These are phyloP conservation scores for Trichothecium sympodiale DNA, from an alignment of 2,329 filamentous ascomycete species.

Conservation along the genomic window DNA sequence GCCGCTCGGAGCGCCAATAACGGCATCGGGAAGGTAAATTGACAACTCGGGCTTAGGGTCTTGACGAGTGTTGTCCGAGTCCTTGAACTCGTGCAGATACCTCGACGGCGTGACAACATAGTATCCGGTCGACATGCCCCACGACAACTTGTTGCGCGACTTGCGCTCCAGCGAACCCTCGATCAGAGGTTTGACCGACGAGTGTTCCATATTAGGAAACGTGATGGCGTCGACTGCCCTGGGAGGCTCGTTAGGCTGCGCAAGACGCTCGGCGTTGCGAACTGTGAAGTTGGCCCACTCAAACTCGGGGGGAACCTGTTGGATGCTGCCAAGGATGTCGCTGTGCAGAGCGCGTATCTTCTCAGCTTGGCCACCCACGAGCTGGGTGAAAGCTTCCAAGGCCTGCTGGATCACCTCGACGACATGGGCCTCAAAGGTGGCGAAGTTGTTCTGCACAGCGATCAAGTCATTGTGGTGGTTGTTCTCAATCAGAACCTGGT, in stretches of 20 bases:
- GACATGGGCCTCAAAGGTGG: conserved; percentile 77
- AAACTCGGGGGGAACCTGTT: conserved; percentile 71
- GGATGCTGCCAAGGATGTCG: conserved; percentile 68
- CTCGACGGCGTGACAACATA: conserved; percentile 84
- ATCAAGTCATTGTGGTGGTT: conserved; percentile 88
- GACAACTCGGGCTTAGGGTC: conserved; percentile 79
- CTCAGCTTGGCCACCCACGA: conserved; percentile 70
- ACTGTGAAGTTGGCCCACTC: conserved; percentile 82
- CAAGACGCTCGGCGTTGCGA: conserved; percentile 60
- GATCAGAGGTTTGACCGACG: conserved; percentile 68
- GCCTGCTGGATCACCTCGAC: conserved; percentile 73
- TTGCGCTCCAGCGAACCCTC: conserved; percentile 87
- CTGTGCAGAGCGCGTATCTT: conserved; percentile 70
- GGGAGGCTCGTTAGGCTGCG: conserved; percentile 65
- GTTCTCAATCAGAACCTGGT: conserved; percentile 91
- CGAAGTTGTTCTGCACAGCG: conserved; percentile 82
- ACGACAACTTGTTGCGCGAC: conserved; percentile 69
- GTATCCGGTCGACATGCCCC: conserved; percentile 70
- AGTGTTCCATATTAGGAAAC: conserved; percentile 86
- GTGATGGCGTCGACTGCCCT: conserved; percentile 62
- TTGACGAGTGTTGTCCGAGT: conserved; percentile 60
- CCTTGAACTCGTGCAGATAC: conserved; percentile 94
- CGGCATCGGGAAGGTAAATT: conserved; percentile 84
- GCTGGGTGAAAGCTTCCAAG: conserved; percentile 72
- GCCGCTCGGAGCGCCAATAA: conserved; percentile 59